These are phyloP conservation scores for Didymella arachidicola DNA, from an alignment of 2,329 filamentous ascomycete species.

Conservation along the genomic window DNA sequence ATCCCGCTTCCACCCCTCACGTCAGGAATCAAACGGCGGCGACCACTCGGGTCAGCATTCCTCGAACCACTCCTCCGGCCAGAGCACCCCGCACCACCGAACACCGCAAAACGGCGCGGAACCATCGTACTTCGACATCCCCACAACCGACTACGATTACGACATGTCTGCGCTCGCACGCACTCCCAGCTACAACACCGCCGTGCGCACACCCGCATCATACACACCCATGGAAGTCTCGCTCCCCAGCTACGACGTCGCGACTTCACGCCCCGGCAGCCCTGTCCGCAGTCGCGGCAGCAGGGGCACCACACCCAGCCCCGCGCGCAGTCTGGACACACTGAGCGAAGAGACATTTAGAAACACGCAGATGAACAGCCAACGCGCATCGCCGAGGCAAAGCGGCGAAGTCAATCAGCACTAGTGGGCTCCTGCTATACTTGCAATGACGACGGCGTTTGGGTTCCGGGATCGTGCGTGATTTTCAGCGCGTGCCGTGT, in stretches of 20 bases:
- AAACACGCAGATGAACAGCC: slow-evolving; percentile 48
- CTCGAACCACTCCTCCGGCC: slow-evolving; percentile 46
- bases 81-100: slow-evolving; percentile 43
- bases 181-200: slow-evolving; percentile 61
- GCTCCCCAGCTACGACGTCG: slow-evolving; percentile 57
- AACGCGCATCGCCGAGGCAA: slow-evolving; percentile 34
- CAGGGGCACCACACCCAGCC: slow-evolving; percentile 45
- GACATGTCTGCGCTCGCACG: slow-evolving; percentile 58
- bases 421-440: not conserved
- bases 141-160: slow-evolving; percentile 37
- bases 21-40: slow-evolving; percentile 12
- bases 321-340: slow-evolving; percentile 45
- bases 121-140: slow-evolving; percentile 34
- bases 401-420: slow-evolving; percentile 30
- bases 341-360: slow-evolving; percentile 49
- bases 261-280: slow-evolving; percentile 54
- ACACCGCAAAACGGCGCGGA: slow-evolving; percentile 37
- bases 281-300: slow-evolving; percentile 45
- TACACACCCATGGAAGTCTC: slow-evolving; percentile 50
- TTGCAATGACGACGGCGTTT: not conserved
- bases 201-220: slow-evolving; percentile 55
- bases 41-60: slow-evolving; percentile 25
- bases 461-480: not conserved
- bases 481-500: not conserved
- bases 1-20: slow-evolving; percentile 29